Conservation (phyloP, 768 basidiomycete species). For the Collybiopsis confluens region DNA sequence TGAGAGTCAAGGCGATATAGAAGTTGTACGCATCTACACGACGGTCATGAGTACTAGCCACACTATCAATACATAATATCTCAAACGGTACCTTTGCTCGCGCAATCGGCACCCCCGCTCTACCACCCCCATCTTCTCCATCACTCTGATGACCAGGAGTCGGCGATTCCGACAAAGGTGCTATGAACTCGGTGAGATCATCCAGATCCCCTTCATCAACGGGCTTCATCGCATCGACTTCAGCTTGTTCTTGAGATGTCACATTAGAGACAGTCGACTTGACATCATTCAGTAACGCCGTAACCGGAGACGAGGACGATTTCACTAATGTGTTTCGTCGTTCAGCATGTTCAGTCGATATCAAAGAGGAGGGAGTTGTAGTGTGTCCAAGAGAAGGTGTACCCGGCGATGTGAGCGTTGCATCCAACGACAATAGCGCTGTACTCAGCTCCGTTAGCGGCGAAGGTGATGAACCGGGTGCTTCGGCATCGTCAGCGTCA, state of each 20-base stretch:
- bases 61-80: too few relatives aligned
- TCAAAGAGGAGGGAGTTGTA: background rate
- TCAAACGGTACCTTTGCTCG: too few relatives aligned
- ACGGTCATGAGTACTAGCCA: too few relatives aligned
- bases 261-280: background rate
- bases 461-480: too few relatives aligned
- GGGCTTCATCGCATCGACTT: constrained; percentile 5
- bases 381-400: background rate
- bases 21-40: too few relatives aligned
- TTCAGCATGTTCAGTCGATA: background rate
- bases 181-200: background rate
- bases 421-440: too few relatives aligned
- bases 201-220: background rate
- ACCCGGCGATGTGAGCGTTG: too few relatives aligned
- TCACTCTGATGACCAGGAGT: background rate
- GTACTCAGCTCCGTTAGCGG: too few relatives aligned
- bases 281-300: background rate
- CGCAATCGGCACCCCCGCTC: background rate
- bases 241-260: background rate
- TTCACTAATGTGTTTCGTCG: too few relatives aligned
- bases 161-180: background rate
- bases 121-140: background rate
- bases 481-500: too few relatives aligned
- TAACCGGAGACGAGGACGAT: background rate
- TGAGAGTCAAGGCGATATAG: too few relatives aligned